Evolutionary conservation across 495 filamentous ascomycete genomes (phyloP).

Genomic region (Elaphomyces granulatus): DNA sequence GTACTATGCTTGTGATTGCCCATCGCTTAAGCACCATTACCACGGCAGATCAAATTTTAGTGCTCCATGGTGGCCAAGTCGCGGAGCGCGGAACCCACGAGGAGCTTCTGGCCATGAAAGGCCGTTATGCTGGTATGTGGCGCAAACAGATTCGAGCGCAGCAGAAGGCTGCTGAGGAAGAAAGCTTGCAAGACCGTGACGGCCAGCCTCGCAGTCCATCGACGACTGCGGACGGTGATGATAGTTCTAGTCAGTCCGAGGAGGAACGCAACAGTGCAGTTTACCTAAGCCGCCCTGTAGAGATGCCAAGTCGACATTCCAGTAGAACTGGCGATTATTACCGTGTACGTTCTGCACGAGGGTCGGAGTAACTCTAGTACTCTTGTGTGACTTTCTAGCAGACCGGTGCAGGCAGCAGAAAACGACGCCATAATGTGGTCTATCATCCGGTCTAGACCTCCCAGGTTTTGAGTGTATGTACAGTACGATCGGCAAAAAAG

Average conservation of each 20-base stretch:
- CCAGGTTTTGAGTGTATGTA: too few relatives aligned
- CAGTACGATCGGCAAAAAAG: too few relatives aligned
- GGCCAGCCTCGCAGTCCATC: conserved; percentile 32
- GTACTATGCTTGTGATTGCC: conserved; percentile 73
- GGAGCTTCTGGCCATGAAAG: conserved; percentile 61
- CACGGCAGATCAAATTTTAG: conserved; percentile 84
- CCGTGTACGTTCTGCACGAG: not conserved
- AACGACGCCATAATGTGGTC: too few relatives aligned
- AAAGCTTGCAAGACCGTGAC: conserved; percentile 36
- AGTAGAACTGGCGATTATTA: conserved; percentile 11
- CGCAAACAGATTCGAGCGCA: conserved; percentile 85
- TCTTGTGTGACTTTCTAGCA: not conserved
- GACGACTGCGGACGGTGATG: conserved; percentile 19
- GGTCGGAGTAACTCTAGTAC: not conserved
- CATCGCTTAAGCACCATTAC: conserved; percentile 93
- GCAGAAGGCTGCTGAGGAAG: conserved; percentile 51
- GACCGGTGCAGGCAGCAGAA: too few relatives aligned
- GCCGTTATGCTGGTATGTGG: conserved; percentile 89
- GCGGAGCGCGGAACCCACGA: conserved; percentile 77
- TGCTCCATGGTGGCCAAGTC: conserved; percentile 74
- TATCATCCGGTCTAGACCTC: too few relatives aligned
- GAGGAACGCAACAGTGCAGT: conserved; percentile 30
- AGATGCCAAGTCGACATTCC: conserved; percentile 8
- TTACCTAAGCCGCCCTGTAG: conserved; percentile 14
- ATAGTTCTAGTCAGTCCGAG: conserved; percentile 40